Percentiles rank a stretch among this genome's conserved stretches.
Evolutionary conservation across 805 yeast species (phyloP).

Genomic region (Danielia oregonensis): DNA sequence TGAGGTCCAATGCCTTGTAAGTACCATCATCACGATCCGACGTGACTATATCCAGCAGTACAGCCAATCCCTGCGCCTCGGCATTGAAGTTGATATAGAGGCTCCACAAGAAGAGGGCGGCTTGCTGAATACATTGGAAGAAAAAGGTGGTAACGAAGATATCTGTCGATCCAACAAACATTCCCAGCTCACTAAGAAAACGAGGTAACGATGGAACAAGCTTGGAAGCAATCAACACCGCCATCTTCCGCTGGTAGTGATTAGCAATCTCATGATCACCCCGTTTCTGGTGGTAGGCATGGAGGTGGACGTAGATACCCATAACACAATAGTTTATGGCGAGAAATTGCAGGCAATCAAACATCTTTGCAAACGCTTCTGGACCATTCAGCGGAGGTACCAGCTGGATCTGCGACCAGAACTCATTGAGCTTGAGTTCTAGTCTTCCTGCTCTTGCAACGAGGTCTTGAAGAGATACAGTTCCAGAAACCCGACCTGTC

Average conservation of each 20-base stretch:
- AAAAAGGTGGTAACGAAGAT: neutral
- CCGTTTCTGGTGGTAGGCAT: conserved; percentile 1
- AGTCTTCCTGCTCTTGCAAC: neutral
- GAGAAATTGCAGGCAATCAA: neutral
- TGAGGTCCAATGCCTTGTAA: too few species aligned
- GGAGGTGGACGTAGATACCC: conserved; percentile 2
- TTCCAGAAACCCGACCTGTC: neutral
- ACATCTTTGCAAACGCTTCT: conserved; percentile 1
- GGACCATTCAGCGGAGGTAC: neutral
- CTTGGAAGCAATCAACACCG: neutral
- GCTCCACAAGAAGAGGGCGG: neutral
- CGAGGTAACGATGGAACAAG: neutral
- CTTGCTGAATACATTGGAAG: conserved; percentile 1
- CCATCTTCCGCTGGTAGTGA: neutral
- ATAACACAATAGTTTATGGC: neutral
- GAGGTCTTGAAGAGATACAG: conserved; percentile 1
- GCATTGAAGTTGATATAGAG: conserved; percentile 2
- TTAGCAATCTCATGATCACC: neutral
- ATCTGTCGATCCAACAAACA: conserved; percentile 2
- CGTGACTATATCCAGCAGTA: too few species aligned
- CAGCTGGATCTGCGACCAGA: neutral
- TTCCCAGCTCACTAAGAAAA: neutral
- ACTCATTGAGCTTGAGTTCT: neutral
- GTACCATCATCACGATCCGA: too few species aligned
- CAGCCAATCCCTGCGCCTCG: too few species aligned